phyloP scores from a whole-genome alignment of 768 basidiomycete species.

The Chiua virens region DNA sequence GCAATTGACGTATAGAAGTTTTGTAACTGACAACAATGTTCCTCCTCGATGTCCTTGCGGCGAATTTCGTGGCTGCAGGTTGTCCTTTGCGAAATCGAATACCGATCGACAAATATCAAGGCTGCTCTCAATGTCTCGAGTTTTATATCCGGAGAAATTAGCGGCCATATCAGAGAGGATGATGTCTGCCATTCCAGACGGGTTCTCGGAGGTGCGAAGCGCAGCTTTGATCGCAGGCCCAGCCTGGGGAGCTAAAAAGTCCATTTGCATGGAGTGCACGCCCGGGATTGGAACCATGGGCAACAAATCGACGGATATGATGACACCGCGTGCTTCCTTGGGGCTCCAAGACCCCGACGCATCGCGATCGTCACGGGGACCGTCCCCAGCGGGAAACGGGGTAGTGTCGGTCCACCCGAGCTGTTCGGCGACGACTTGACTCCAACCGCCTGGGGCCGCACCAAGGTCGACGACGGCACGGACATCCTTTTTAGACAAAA shows the following conservation, averaged over 20 bases:
- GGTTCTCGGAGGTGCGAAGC: conserved; percentile 31
- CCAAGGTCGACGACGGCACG: conserved; percentile 81
- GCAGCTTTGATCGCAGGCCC: conserved; percentile 43
- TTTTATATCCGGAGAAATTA: conserved; percentile 71
- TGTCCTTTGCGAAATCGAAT: conserved; percentile 58
- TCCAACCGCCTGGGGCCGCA: conserved; percentile 94
- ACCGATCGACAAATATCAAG: conserved; percentile 77
- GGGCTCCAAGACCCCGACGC: conserved; percentile 25
- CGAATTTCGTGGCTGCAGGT: conserved; percentile 50
- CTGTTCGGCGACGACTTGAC: conserved; percentile 72
- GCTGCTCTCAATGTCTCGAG: conserved; percentile 64
- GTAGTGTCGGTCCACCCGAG: conserved; percentile 47
- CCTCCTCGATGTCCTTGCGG: conserved; percentile 36
- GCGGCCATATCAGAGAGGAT: conserved; percentile 91
- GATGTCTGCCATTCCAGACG: conserved; percentile 61
- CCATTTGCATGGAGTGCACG: conserved; percentile 69
- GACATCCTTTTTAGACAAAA: conserved; percentile 54
- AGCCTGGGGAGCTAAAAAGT: conserved; percentile 68
- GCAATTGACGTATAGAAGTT: neutral
- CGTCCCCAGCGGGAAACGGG: neutral
- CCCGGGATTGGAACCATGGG: conserved; percentile 70
- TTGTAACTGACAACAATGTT: conserved; percentile 50
- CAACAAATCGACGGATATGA: conserved; percentile 83
- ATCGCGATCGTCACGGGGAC: neutral
- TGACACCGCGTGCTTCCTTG: conserved; percentile 28